A percentile compares a stretch with the other conserved stretches of the same genome.
Conservation (phyloP, 2,329 filamentous ascomycete genomes). For the Nigrospora oryzae region DNA sequence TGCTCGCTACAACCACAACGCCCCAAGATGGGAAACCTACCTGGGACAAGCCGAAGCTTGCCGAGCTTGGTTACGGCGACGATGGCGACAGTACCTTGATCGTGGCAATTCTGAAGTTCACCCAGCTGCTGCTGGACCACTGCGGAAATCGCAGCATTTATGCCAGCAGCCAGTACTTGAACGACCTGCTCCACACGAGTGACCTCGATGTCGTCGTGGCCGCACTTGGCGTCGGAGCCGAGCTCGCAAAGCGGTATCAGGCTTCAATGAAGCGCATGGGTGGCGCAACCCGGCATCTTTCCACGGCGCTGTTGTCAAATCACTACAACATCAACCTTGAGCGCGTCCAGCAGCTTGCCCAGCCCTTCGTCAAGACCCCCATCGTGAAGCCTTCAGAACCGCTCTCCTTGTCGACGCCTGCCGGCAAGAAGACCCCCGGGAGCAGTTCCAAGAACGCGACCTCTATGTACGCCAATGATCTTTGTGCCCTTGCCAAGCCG, state of each 20-base stretch:
- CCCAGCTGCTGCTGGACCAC: slow-evolving; percentile 79
- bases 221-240: slow-evolving; percentile 72
- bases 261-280: slow-evolving; percentile 72
- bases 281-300: slow-evolving; percentile 57
- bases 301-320: slow-evolving; percentile 66
- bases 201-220: slow-evolving; percentile 70
- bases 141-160: slow-evolving; percentile 97
- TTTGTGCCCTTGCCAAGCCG: slow-evolving; percentile 64
- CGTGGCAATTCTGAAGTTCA: slow-evolving; percentile 76
- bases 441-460: slow-evolving; percentile 36
- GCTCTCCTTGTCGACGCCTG: slow-evolving; percentile 40
- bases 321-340: slow-evolving; percentile 79
- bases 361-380: slow-evolving; percentile 71
- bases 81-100: slow-evolving; percentile 78
- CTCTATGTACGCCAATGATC: slow-evolving; percentile 71
- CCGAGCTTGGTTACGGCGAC: slow-evolving; percentile 52
- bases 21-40: slow-evolving; percentile 42
- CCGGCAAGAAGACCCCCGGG: slow-evolving; percentile 71
- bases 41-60: slow-evolving; percentile 38
- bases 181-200: slow-evolving; percentile 81
- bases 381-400: slow-evolving; percentile 43
- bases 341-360: slow-evolving; percentile 73
- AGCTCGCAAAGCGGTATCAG: slow-evolving; percentile 87
- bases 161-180: slow-evolving; percentile 83
- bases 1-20: slow-evolving; percentile 48